Evolutionary conservation across 345 rosid species (phyloP).

Genomic region (Nephelium lappaceum): DNA sequence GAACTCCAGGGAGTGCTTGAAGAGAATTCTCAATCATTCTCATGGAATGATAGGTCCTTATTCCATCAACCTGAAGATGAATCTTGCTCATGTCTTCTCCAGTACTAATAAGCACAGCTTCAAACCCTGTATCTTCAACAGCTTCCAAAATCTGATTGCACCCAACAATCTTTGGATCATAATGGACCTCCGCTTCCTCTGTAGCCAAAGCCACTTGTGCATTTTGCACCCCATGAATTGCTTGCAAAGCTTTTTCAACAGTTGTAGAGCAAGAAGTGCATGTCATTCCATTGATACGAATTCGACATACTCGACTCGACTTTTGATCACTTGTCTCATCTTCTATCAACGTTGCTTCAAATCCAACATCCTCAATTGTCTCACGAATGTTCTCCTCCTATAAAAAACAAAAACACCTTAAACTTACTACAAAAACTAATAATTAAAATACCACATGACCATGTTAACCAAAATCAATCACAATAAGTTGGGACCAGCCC

Average conservation of each 20-base stretch:
- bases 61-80: constrained; percentile 73
- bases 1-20: constrained; percentile 88
- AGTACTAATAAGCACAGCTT: constrained; percentile 66
- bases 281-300: constrained; percentile 86
- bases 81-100: constrained; percentile 75
- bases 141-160: constrained; percentile 46
- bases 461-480: no score
- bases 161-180: constrained; percentile 54
- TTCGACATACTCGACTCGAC: constrained; percentile 64
- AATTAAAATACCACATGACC: no score
- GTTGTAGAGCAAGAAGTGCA: constrained; percentile 84
- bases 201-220: constrained; percentile 87
- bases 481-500: no score
- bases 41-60: constrained; percentile 51
- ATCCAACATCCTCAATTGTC: constrained; percentile 86
- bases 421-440: background rate
- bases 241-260: constrained; percentile 65
- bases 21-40: constrained; percentile 59
- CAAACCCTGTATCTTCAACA: constrained; percentile 69
- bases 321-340: constrained; percentile 51
- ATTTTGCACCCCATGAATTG: constrained; percentile 61
- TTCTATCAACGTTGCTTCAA: constrained; percentile 58
- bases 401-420: background rate
- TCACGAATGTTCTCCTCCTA: constrained; percentile 87
- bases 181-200: constrained; percentile 82